Evolutionary conservation across 495 filamentous ascomycete species (phyloP).

Genomic region (Hyaloscypha variabilis): DNA sequence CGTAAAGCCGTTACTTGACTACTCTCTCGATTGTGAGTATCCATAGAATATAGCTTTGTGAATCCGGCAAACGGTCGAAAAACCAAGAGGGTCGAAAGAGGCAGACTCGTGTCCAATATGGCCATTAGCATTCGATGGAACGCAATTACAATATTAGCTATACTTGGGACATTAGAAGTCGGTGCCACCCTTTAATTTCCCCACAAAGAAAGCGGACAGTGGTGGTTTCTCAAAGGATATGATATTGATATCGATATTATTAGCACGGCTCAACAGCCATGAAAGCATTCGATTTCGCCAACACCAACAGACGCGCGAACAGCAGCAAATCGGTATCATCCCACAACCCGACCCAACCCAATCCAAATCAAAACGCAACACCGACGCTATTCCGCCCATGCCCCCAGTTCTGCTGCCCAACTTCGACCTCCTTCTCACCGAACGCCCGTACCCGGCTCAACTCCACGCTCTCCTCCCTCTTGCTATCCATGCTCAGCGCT

Average conservation of each 20-base stretch:
- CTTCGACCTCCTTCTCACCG: conserved; percentile 29
- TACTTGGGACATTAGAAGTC: too few species aligned
- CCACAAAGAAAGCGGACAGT: too few species aligned
- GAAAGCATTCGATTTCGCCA: background rate
- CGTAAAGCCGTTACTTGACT: too few species aligned
- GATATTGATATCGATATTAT: background rate
- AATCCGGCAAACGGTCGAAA: too few species aligned
- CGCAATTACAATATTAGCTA: too few species aligned
- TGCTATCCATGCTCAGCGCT: conserved; percentile 29
- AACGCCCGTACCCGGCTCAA: conserved; percentile 34
- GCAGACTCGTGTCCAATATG: too few species aligned
- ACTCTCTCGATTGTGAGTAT: too few species aligned
- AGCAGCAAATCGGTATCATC: background rate
- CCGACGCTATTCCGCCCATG: conserved; percentile 46
- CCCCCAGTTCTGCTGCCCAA: conserved; percentile 15
- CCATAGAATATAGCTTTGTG: too few species aligned
- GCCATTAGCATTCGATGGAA: too few species aligned
- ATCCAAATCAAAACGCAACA: conserved; percentile 44
- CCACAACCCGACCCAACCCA: too few species aligned
- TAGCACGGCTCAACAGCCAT: conserved; percentile 12
- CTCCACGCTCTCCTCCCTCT: conserved; percentile 35
- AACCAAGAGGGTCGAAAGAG: too few species aligned
- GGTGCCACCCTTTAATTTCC: background rate
- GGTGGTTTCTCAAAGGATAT: background rate
- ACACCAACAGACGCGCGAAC: background rate